Evolutionary conservation across 768 basidiomycete genomes (phyloP).

Genomic region (Leucocoprinus leucothites): DNA sequence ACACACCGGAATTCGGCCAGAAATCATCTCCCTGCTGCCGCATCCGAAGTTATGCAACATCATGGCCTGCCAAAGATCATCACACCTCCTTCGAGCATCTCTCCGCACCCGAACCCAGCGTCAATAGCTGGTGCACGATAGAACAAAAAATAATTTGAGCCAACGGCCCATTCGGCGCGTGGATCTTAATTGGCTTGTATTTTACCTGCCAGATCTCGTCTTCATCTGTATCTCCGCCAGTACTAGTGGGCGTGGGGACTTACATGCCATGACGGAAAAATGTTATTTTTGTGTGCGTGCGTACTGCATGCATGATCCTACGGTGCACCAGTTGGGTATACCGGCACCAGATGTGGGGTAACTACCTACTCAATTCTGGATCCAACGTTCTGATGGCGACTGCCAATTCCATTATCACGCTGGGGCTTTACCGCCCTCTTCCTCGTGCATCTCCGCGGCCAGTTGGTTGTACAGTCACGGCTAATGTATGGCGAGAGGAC

Average conservation of each 20-base stretch:
- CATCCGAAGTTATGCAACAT: background rate
- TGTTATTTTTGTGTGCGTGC: conserved; percentile 1
- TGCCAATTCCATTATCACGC: background rate
- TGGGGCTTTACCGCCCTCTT: background rate
- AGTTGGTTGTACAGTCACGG: conserved; percentile 1
- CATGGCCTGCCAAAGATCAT: no score
- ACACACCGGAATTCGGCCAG: background rate
- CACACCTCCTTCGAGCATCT: no score
- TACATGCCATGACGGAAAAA: conserved; percentile 9
- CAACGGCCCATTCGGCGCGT: no score
- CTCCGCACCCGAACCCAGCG: no score
- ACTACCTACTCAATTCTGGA: background rate
- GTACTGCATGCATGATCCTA: background rate
- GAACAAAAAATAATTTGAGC: no score
- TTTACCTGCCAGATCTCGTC: conserved; percentile 2
- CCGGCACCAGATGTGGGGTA: conserved; percentile 4
- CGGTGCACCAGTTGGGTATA: background rate
- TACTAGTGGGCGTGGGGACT: conserved; percentile 3
- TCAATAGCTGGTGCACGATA: no score
- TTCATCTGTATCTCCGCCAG: conserved; percentile 8
- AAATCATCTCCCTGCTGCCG: background rate
- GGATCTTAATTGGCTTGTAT: no score
- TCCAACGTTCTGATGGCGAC: conserved; percentile 5
- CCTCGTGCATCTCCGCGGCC: conserved; percentile 8
- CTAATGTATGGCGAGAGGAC: no score